These are phyloP conservation scores for Calocybe indica DNA, from an alignment of 768 basidiomycete genomes.

Conservation along the genomic window DNA sequence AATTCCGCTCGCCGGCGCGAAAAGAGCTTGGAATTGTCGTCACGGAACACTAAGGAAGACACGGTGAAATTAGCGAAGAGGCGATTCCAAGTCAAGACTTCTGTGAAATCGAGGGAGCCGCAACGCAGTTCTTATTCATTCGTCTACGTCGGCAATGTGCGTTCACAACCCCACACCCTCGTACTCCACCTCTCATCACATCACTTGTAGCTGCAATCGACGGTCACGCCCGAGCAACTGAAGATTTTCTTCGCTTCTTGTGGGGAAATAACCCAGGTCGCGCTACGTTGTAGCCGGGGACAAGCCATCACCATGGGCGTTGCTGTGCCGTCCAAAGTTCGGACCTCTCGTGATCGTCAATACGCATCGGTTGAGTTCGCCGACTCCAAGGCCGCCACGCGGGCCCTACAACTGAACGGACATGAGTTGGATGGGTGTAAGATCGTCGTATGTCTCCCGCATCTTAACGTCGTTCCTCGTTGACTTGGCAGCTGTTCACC, in stretches of 20 bases:
- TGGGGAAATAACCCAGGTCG: conserved; percentile 26
- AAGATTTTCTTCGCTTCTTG: conserved; percentile 26
- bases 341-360: conserved; percentile 28
- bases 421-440: conserved; percentile 26
- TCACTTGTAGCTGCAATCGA: conserved; percentile 24
- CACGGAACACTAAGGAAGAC: conserved; percentile 8
- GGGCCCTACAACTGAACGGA: conserved; percentile 37
- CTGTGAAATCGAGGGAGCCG: too few relatives aligned
- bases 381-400: conserved; percentile 25
- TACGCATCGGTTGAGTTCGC: conserved; percentile 50
- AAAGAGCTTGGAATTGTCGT: not conserved
- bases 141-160: conserved; percentile 61
- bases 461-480: not conserved
- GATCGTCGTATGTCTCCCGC: conserved; percentile 32
- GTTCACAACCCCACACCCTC: conserved; percentile 12
- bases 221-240: conserved; percentile 27
- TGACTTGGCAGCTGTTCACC: not conserved
- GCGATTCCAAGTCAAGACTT: conserved; percentile 11
- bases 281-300: conserved; percentile 39
- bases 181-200: not conserved
- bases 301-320: conserved; percentile 23
- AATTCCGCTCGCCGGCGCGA: not conserved
- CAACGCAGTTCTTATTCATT: conserved; percentile 12
- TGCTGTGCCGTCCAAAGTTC: conserved; percentile 11
- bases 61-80: conserved; percentile 21